Conservation (phyloP, 1,139 yeast genomes). For the Martiniozyma asiatica region DNA sequence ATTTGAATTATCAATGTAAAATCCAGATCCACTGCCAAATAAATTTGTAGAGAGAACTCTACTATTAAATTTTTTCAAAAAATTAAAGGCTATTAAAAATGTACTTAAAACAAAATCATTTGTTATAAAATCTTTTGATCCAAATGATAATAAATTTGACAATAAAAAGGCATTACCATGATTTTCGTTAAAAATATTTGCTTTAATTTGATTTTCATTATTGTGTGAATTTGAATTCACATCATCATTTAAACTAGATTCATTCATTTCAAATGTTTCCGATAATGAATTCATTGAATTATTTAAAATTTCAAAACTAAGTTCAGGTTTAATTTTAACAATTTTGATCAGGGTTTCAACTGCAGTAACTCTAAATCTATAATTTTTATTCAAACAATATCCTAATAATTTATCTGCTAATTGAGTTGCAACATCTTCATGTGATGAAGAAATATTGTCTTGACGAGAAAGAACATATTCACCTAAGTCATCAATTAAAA, state of each 20-base stretch:
- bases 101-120: constrained; percentile 27
- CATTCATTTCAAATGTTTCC: constrained; percentile 17
- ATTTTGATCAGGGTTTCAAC: constrained; percentile 21
- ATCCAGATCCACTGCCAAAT: constrained; percentile 26
- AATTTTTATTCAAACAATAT: constrained; percentile 24
- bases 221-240: constrained; percentile 16
- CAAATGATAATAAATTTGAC: constrained; percentile 19
- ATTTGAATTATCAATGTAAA: constrained; percentile 27
- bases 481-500: constrained; percentile 18
- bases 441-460: constrained; percentile 16
- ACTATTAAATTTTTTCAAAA: constrained; percentile 27
- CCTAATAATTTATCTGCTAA: constrained; percentile 19
- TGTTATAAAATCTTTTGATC: constrained; percentile 20
- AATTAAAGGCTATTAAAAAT: constrained; percentile 22
- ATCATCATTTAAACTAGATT: too few relatives aligned
- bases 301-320: constrained; percentile 21
- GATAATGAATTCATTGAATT: constrained; percentile 24
- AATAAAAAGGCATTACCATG: constrained; percentile 22
- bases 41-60: constrained; percentile 21
- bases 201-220: too few relatives aligned
- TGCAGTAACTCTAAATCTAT: constrained; percentile 27
- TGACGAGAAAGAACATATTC: constrained; percentile 21
- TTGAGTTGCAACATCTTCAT: constrained; percentile 18
- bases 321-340: constrained; percentile 21
- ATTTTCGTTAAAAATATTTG: constrained; percentile 17